phyloP scores from a whole-genome alignment of 164 flowering plant genomes.

The Nymphaea colorata region DNA sequence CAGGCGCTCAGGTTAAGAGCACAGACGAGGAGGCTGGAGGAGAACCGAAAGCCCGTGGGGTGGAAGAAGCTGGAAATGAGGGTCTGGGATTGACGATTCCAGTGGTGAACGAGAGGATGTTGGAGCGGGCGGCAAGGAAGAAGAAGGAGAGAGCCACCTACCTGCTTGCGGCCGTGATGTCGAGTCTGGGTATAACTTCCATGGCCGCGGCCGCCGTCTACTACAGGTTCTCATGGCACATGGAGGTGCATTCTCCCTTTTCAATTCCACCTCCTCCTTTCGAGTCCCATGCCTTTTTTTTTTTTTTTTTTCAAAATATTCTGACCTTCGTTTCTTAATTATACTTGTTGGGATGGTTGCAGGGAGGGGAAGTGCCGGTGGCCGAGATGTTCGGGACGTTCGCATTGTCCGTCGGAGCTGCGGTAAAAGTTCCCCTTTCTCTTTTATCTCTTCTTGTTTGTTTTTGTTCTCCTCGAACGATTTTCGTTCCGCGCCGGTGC shows the following conservation, averaged over 20 bases:
- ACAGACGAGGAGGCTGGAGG: background rate
- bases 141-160: constrained; percentile 67
- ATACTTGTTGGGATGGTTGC: background rate
- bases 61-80: background rate
- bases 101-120: constrained; percentile 16
- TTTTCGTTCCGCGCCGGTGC: too few species aligned
- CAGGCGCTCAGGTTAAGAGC: background rate
- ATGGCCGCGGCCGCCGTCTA: constrained; percentile 79
- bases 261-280: background rate
- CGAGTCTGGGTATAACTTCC: constrained; percentile 72
- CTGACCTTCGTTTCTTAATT: background rate
- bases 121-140: constrained; percentile 54
- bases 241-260: constrained; percentile 42
- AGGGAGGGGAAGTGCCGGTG: constrained; percentile 70
- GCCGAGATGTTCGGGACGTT: constrained; percentile 85
- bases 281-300: background rate
- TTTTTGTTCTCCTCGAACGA: background rate
- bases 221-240: constrained; percentile 78
- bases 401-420: constrained; percentile 82
- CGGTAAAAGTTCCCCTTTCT: constrained; percentile 37
- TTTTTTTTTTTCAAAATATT: background rate
- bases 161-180: constrained; percentile 77
- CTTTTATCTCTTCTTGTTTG: background rate
- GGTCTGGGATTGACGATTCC: constrained; percentile 3
- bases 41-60: background rate